phyloP scores from a whole-genome alignment of 306 rosid species.

The Myrica gale region DNA sequence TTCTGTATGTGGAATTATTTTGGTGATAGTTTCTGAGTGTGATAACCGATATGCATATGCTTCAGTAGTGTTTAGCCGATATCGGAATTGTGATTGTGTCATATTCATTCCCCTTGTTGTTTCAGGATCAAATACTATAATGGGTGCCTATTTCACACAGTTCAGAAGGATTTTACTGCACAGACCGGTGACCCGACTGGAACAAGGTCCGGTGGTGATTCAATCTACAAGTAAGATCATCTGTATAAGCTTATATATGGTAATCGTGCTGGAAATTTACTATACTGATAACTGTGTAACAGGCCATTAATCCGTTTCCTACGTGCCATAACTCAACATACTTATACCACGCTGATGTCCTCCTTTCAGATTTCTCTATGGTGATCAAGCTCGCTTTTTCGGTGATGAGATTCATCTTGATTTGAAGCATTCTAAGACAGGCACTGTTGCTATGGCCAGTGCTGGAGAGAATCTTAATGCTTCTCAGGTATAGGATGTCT shows the following conservation, averaged over 20 bases:
- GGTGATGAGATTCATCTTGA: slow-evolving; percentile 76
- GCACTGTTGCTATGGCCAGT: slow-evolving; percentile 92
- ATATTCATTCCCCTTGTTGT: slow-evolving; percentile 22
- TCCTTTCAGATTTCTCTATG: slow-evolving; percentile 70
- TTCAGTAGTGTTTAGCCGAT: too few species aligned
- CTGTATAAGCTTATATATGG: not conserved
- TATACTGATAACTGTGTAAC: not conserved
- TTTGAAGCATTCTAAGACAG: slow-evolving; percentile 89
- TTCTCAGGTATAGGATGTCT: slow-evolving; percentile 65
- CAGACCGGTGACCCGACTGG: slow-evolving; percentile 95
- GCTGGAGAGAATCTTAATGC: slow-evolving; percentile 97
- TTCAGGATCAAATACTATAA: slow-evolving; percentile 79
- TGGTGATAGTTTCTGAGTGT: not conserved
- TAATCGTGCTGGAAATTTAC: not conserved
- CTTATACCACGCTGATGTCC: not conserved
- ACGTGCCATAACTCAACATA: not conserved
- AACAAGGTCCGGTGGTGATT: slow-evolving; percentile 71
- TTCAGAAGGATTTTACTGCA: slow-evolving; percentile 95
- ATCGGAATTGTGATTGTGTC: not conserved
- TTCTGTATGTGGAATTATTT: not conserved
- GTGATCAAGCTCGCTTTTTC: slow-evolving; percentile 96
- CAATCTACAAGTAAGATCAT: slow-evolving; percentile 61
- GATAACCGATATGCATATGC: too few species aligned
- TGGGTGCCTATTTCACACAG: slow-evolving; percentile 79
- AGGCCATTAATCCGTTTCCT: too few species aligned